Evolutionary conservation across 306 rosid species (phyloP), one percentile per base, ranked within the genome.

Genomic region (Begonia loranthoides): DNA sequence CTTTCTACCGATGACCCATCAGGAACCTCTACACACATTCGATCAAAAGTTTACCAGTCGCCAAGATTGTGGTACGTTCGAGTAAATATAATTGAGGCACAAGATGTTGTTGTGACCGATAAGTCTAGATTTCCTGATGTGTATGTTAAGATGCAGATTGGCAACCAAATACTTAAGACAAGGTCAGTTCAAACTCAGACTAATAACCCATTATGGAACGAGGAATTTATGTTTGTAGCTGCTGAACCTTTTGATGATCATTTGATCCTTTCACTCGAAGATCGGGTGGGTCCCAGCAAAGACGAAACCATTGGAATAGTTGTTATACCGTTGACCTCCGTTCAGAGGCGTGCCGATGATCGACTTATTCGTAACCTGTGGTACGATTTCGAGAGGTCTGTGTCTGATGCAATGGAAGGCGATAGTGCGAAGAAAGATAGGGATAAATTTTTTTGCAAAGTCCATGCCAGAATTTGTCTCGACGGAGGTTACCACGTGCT

Each of bases 401-500:
- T 79, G 66, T 77, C 97, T 41, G 85, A 76, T 56, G 95, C 97
- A 9, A 52, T 82, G 79, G 85, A 82, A 12, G 80, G 40, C 1
- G 82, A 78, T 14, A 46, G 59, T 24, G 68, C n/a, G 41, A 67
- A 77, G 60, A 82, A 73, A 50, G 84, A 85, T 22, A 67, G 55
- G 49, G 70, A 69, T 12, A 69, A 69, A 73, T 90, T 90, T 55
- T 69, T 69, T 17, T 80, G 94, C 50, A 71, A 77, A 51, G 66
- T 90, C 51, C 87, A 80, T 60, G 73, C 85, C 19, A 63, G 50
- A 19, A 47, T 80, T 12, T 80, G 64, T 54, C 95, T 82, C 41
- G 97, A 90, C 16, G 97, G 97, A 55, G 97, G 97, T 45, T 90
- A 85, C 72, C 97, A 90, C 59, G 97, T 90, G 43, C 75, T 90